These are phyloP conservation scores for Sclerotinia spermophila DNA, from an alignment of 2,329 filamentous ascomycete species.

Conservation along the genomic window DNA sequence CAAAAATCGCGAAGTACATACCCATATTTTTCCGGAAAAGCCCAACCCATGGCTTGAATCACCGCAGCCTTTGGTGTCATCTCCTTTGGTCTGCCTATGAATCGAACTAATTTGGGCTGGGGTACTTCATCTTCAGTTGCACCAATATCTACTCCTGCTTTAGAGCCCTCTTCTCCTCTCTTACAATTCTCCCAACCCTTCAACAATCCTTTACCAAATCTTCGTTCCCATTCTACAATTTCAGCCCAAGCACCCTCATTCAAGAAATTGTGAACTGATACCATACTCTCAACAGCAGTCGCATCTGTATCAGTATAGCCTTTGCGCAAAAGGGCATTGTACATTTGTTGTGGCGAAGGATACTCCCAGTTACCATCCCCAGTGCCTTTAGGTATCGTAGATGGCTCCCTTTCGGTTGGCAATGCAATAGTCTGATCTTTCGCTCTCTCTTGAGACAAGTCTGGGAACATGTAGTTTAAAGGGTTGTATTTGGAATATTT, in stretches of 20 bases:
- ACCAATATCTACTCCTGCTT: slow-evolving; percentile 41
- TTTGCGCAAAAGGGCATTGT: slow-evolving; percentile 94
- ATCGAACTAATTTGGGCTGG: slow-evolving; percentile 74
- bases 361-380: slow-evolving; percentile 89
- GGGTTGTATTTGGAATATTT: slow-evolving; percentile 66
- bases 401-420: slow-evolving; percentile 76
- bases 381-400: slow-evolving; percentile 85
- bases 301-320: slow-evolving; percentile 92
- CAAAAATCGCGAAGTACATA: slow-evolving; percentile 42
- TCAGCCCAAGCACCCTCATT: slow-evolving; percentile 98
- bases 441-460: slow-evolving; percentile 76
- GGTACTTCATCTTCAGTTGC: slow-evolving; percentile 52
- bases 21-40: slow-evolving; percentile 78
- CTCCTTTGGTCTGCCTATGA: slow-evolving; percentile 85
- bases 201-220: slow-evolving; percentile 71
- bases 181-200: slow-evolving; percentile 71
- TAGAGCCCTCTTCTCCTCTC: slow-evolving; percentile 66
- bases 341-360: slow-evolving; percentile 98
- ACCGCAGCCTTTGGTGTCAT: slow-evolving; percentile 89
- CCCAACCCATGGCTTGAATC: slow-evolving; percentile 71
- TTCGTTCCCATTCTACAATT: slow-evolving; percentile 88
- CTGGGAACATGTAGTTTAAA: slow-evolving; percentile 93
- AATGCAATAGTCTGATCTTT: slow-evolving; percentile 69
- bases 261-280: slow-evolving; percentile 94
- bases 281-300: slow-evolving; percentile 94